A percentile compares a stretch with the other conserved stretches of the same genome.
Conservation (phyloP, 352 stramenopile genomes). For the Phytophthora ramorum region DNA sequence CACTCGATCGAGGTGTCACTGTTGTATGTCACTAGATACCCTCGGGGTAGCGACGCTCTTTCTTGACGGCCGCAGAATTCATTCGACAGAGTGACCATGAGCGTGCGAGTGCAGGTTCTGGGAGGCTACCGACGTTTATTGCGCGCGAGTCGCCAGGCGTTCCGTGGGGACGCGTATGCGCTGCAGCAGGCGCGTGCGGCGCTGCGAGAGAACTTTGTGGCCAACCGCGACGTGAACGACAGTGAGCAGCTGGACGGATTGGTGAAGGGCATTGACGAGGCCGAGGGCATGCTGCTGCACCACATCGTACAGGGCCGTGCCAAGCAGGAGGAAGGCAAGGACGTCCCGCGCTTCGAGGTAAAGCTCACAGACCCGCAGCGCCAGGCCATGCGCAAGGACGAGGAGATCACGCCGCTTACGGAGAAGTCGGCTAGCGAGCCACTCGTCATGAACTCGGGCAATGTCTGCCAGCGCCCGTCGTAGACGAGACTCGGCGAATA, state of each 20-base stretch:
- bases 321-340: constrained; percentile 40
- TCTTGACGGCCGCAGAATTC: constrained; percentile 1
- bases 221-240: constrained; percentile 69
- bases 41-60: not conserved
- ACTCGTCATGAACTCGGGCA: constrained; percentile 84
- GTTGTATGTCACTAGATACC: not conserved
- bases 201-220: constrained; percentile 74
- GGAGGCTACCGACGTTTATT: constrained; percentile 81
- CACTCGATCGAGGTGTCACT: not conserved
- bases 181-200: constrained; percentile 60
- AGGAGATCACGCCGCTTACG: constrained; percentile 83
- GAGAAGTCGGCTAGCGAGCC: constrained; percentile 75
- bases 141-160: constrained; percentile 74
- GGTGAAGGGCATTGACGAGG: constrained; percentile 81
- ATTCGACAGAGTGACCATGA: constrained; percentile 39
- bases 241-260: constrained; percentile 58
- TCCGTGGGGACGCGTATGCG: constrained; percentile 74
- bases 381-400: constrained; percentile 80
- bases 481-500: constrained; percentile 24
- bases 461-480: constrained; percentile 75
- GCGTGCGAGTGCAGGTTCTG: constrained; percentile 64
- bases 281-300: constrained; percentile 86
- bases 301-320: constrained; percentile 84
- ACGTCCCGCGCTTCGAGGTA: constrained; percentile 67
- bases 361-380: constrained; percentile 84